phyloP scores from a whole-genome alignment of 768 basidiomycete species.

The Baorangia bicolor region DNA sequence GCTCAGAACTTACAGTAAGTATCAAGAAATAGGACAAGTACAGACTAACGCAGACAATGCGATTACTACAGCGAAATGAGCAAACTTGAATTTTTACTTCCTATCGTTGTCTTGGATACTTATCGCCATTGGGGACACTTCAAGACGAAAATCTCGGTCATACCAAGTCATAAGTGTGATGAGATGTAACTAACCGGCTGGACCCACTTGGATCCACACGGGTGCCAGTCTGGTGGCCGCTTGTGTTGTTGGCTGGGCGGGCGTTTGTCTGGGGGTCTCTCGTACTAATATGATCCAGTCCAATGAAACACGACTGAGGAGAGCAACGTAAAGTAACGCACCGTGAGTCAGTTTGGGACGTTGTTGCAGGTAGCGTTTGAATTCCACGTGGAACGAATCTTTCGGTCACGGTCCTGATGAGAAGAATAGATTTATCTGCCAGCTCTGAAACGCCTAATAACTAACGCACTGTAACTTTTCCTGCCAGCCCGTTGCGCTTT shows the following conservation, averaged over 20 bases:
- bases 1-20: not conserved
- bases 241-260: not conserved
- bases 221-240: too few species aligned
- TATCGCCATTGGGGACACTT: not conserved
- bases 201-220: not conserved
- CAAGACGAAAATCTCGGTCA: not conserved
- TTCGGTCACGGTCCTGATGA: not conserved
- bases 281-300: not conserved
- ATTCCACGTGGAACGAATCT: conserved; percentile 11
- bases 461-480: not conserved
- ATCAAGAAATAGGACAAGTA: not conserved
- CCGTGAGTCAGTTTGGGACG: too few species aligned
- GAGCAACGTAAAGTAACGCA: not conserved
- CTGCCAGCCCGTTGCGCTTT: not conserved
- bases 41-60: not conserved
- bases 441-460: not conserved
- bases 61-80: not conserved
- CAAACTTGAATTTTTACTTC: not conserved
- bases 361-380: rapidly evolving
- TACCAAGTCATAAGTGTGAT: not conserved
- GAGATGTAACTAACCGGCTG: conserved; percentile 3
- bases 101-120: not conserved
- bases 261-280: not conserved
- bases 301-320: not conserved
- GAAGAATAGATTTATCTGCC: not conserved